Base-by-base conservation (phyloP, 2,329 filamentous ascomycete genomes). In the Fusarium poae region DNA sequence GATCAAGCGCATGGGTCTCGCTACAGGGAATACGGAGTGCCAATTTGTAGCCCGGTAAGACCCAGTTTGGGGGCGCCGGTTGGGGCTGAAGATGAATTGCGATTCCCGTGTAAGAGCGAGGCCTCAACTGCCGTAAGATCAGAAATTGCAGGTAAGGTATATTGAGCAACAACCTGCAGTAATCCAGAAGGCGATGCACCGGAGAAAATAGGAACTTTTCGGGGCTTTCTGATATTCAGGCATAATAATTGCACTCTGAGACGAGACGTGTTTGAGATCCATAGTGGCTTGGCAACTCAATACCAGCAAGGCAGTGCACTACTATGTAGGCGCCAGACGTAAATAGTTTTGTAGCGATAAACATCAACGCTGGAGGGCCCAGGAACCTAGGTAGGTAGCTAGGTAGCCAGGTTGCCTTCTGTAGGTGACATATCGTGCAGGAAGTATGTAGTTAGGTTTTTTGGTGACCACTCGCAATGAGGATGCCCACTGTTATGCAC, bases 371-470 rank as follows among this genome's bases (percentile, higher is more conserved):
- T 50, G 44, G 44, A 70, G 62, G 44, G 52, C 40, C 51, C 44
- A 50, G 52, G 43, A 62, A 64, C 53, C 50, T 21, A n/a, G n/a
- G n/a, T n/a, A n/a, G n/a, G n/a, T n/a, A n/a, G n/a, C n/a, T n/a
- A n/a, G n/a, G n/a, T n/a, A 16, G 39, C 21, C 23, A 21, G 35
- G n/a, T 61, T 55, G 59, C 57, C 59, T 70, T 51, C 57, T 51
- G 58, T 56, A 44, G 50, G 64, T 57, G 64, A 61, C 54, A 72
- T 70, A 51, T 62, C 57, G 68, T 43, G 60, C 54, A 55, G 40
- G 20, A 39, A 48, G 20, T 16, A 49, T 30, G 32, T 27, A 46
- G n/a, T n/a, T n/a, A n/a, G n/a, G n/a, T n/a, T n/a, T 45, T 20
- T 37, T 16, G 45, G 43, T 67, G 23, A n/a, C 23, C 23, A 51